A percentile compares a stretch with the other conserved stretches of the same genome.
phyloP scores from a whole-genome alignment of 768 basidiomycete species.

The Hygrophorus russula region DNA sequence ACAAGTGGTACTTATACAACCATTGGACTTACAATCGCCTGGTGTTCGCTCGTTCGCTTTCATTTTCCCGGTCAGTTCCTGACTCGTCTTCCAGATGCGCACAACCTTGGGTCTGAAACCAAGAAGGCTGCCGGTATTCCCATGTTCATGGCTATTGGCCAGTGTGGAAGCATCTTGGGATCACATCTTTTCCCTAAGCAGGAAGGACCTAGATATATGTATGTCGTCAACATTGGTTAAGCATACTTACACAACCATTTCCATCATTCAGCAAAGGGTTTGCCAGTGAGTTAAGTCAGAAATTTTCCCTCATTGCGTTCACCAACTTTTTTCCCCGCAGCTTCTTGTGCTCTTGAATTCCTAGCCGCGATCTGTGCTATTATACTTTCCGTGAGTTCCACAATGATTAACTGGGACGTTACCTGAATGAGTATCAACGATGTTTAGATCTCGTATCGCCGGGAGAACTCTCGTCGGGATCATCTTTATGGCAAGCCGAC shows the following conservation, averaged over 20 bases:
- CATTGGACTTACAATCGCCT: conserved; percentile 65
- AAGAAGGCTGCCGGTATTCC: conserved; percentile 70
- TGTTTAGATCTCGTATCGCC: conserved; percentile 46
- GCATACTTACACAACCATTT: too few relatives aligned
- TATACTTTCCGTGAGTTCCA: conserved; percentile 34
- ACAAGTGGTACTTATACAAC: conserved; percentile 68
- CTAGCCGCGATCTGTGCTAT: conserved; percentile 43
- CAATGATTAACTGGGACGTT: background rate
- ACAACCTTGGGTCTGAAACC: conserved; percentile 70
- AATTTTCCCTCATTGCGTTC: background rate
- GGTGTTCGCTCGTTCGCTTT: conserved; percentile 52
- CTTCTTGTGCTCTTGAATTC: conserved; percentile 41
- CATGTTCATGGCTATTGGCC: conserved; percentile 72
- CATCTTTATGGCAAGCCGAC: conserved; percentile 38
- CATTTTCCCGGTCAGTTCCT: background rate
- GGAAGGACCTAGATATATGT: conserved; percentile 60
- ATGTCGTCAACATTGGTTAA: too few relatives aligned
- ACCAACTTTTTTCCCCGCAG: conserved; percentile 17
- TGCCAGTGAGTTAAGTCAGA: conserved; percentile 26
- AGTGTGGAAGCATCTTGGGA: conserved; percentile 69
- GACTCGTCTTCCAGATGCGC: conserved; percentile 33
- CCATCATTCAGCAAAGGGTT: conserved; percentile 40
- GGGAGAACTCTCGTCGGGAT: conserved; percentile 49
- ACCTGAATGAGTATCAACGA: background rate
- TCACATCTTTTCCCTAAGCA: conserved; percentile 58